Conservation (phyloP, 345 rosid genomes). For the Pugionium cornutum region DNA sequence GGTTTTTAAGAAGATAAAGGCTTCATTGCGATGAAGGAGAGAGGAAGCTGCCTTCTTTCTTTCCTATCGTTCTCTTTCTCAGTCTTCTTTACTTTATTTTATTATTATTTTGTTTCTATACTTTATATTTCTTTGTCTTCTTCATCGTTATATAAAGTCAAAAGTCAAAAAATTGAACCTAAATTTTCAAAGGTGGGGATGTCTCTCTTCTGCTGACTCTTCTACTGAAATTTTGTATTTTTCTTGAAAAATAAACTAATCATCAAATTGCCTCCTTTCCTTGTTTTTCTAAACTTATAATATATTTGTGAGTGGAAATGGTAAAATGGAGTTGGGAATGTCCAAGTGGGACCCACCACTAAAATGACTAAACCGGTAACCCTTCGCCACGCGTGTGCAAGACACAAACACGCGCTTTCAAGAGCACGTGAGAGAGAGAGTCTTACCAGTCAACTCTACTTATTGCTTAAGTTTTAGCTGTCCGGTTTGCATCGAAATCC, state of each 20-base stretch:
- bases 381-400: constrained; percentile 30
- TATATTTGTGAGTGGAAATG: constrained; percentile 15
- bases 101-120: background rate
- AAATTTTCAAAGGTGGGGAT: constrained; percentile 26
- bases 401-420: constrained; percentile 34
- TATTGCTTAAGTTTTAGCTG: constrained; percentile 7
- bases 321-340: constrained; percentile 14
- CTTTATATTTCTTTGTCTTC: background rate
- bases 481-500: constrained; percentile 3
- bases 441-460: constrained; percentile 32
- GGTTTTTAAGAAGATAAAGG: constrained; percentile 28
- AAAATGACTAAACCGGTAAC: constrained; percentile 30
- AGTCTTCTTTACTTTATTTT: constrained; percentile 1
- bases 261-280: too few species aligned
- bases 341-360: constrained; percentile 7
- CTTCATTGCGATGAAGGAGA: constrained; percentile 30
- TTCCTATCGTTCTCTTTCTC: constrained; percentile 19
- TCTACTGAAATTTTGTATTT: background rate
- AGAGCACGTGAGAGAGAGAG: constrained; percentile 28
- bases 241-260: background rate
- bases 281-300: too few species aligned
- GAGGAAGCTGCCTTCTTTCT: constrained; percentile 34
- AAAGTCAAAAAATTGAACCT: constrained; percentile 36
- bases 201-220: constrained; percentile 30
- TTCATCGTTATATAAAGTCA: constrained; percentile 17